These are phyloP conservation scores for Yarrowia sp. DNA, from an alignment of 805 yeast genomes.

Conservation along the genomic window DNA sequence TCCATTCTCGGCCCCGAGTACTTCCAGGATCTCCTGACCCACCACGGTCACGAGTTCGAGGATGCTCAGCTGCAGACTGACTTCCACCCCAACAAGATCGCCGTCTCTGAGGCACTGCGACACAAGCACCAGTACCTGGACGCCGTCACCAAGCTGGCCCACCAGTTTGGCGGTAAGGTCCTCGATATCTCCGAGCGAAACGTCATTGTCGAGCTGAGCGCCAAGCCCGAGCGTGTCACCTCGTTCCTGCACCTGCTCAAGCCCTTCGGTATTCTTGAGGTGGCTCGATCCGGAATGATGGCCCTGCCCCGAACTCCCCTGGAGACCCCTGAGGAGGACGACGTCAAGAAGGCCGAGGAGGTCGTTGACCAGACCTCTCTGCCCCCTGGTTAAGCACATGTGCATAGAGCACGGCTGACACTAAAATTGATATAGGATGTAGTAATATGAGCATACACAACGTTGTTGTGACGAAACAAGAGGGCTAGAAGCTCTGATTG, in stretches of 20 bases:
- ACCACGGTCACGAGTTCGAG: slow-evolving; percentile 55
- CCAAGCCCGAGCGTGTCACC: slow-evolving; percentile 86
- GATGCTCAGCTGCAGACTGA: slow-evolving; percentile 41
- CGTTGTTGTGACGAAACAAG: too few species aligned
- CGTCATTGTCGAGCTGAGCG: slow-evolving; percentile 90
- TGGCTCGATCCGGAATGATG: slow-evolving; percentile 98
- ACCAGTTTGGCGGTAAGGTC: slow-evolving; percentile 88
- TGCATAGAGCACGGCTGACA: too few species aligned
- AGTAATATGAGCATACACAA: not conserved
- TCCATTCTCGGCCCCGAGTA: slow-evolving; percentile 97
- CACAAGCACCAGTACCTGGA: slow-evolving; percentile 87
- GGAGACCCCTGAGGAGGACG: slow-evolving; percentile 48
- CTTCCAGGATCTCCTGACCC: slow-evolving; percentile 88
- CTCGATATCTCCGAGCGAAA: slow-evolving; percentile 91
- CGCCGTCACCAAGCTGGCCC: slow-evolving; percentile 74
- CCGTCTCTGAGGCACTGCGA: slow-evolving; percentile 89
- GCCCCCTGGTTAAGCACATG: slow-evolving; percentile 80
- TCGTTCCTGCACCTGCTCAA: slow-evolving; percentile 84
- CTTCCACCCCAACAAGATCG: slow-evolving; percentile 85
- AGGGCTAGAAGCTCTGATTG: too few species aligned
- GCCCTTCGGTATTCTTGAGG: slow-evolving; percentile 95
- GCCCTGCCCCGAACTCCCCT: slow-evolving; percentile 95
- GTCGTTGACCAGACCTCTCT: slow-evolving; percentile 83
- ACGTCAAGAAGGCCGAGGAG: slow-evolving; percentile 53
- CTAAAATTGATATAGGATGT: not conserved